These are phyloP conservation scores for Fusarium transvaalense DNA, from an alignment of 2,329 filamentous ascomycete species.

Conservation along the genomic window DNA sequence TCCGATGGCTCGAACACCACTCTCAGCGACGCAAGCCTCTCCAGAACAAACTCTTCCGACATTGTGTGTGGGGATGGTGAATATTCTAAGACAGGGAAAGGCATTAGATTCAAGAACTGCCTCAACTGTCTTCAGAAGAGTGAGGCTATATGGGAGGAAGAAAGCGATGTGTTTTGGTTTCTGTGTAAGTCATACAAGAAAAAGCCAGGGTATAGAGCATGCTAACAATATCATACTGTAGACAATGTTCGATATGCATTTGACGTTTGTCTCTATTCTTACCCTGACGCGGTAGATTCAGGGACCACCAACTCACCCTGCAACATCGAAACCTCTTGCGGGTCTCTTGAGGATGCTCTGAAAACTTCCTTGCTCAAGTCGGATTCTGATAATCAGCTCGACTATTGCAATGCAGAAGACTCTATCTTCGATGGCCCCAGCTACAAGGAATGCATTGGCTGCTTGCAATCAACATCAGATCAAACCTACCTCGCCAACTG, in stretches of 20 bases:
- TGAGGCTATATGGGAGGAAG: conserved; percentile 34
- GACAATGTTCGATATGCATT: conserved; percentile 65
- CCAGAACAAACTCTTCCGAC: conserved; percentile 60
- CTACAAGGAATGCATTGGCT: conserved; percentile 57
- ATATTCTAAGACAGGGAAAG: conserved; percentile 53
- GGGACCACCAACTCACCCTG: conserved; percentile 58
- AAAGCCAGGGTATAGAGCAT: too few species aligned
- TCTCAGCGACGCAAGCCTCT: conserved; percentile 50
- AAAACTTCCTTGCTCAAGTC: conserved; percentile 42
- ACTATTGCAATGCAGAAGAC: conserved; percentile 59
- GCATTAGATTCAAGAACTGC: conserved; percentile 63
- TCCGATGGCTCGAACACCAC: conserved; percentile 55
- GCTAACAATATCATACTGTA: conserved; percentile 35
- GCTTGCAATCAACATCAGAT: conserved; percentile 56
- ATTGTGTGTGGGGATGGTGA: conserved; percentile 60
- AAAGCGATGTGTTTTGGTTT: conserved; percentile 55
- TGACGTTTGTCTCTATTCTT: conserved; percentile 60
- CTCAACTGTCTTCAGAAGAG: conserved; percentile 62
- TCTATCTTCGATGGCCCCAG: conserved; percentile 49
- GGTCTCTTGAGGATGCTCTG: conserved; percentile 55
- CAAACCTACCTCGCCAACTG: conserved; percentile 64
- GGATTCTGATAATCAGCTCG: conserved; percentile 48
- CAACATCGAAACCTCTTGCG: conserved; percentile 57
- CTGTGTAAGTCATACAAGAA: conserved; percentile 57
- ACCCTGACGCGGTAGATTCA: conserved; percentile 49